Evolutionary conservation across 1,284 basidiomycete genomes (phyloP).

Genomic region (Apiotrichum sp.): DNA sequence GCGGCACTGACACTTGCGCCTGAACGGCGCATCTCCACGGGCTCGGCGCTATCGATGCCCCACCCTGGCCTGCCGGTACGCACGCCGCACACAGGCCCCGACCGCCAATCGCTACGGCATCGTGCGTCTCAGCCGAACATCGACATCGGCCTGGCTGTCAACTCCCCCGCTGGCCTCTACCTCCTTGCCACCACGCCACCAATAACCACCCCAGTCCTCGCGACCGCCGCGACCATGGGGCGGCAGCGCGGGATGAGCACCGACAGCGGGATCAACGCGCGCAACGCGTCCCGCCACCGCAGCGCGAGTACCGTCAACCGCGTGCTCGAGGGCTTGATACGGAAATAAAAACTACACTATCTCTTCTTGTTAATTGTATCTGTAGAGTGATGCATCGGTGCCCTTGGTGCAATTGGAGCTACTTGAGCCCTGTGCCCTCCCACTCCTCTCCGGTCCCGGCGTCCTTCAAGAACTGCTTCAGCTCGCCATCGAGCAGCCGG

Average conservation of each 20-base stretch:
- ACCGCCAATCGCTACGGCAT: neutral
- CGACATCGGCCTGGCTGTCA: constrained; percentile 26
- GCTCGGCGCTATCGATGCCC: neutral
- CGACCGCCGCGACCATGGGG: neutral
- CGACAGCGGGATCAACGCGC: neutral
- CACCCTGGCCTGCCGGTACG: constrained; percentile 12
- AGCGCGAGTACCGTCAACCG: neutral
- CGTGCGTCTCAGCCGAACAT: constrained; percentile 25
- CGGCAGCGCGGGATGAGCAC: neutral
- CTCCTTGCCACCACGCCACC: constrained; percentile 40
- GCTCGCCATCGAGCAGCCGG: constrained; percentile 56
- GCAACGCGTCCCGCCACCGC: neutral
- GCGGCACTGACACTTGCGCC: constrained; percentile 23
- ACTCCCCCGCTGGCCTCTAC: constrained; percentile 35
- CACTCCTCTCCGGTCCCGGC: constrained; percentile 52
- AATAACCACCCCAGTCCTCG: neutral
- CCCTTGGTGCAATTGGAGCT: neutral
- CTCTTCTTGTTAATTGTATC: neutral
- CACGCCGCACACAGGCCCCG: neutral
- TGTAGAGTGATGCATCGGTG: neutral
- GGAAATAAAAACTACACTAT: neutral
- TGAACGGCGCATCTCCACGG: neutral
- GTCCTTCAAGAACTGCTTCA: constrained; percentile 36
- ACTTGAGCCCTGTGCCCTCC: constrained; percentile 33
- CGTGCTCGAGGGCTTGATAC: neutral